phyloP scores from a whole-genome alignment of 192 early-diverging fungal species.

The Coemansia sp. region DNA sequence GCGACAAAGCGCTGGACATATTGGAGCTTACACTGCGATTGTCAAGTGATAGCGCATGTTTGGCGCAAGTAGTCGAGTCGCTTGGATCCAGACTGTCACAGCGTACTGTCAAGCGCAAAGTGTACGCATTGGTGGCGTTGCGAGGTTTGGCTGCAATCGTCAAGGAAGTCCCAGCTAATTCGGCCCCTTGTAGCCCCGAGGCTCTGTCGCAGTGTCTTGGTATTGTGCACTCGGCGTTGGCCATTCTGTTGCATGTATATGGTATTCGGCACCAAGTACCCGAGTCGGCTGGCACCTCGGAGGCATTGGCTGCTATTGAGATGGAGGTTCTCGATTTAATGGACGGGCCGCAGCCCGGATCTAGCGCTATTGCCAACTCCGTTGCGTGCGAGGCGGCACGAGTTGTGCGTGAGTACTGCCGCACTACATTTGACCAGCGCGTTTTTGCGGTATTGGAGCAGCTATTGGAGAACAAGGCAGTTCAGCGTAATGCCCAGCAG shows the following conservation, averaged over 20 bases:
- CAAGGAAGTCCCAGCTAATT: conserved; percentile 16
- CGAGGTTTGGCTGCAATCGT: conserved; percentile 32
- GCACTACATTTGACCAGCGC: conserved; percentile 4
- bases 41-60: neutral
- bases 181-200: neutral
- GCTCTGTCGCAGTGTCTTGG: neutral
- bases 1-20: conserved; percentile 48
- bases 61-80: neutral
- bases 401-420: conserved; percentile 37
- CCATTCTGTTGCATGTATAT: neutral
- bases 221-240: neutral
- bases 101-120: neutral
- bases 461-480: conserved; percentile 15
- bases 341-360: neutral
- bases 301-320: neutral
- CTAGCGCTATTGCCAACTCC: conserved; percentile 1
- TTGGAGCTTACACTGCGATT: conserved; percentile 23
- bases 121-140: conserved; percentile 16
- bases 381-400: conserved; percentile 35
- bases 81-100: neutral
- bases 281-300: neutral
- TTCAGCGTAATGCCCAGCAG: conserved; percentile 24
- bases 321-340: neutral
- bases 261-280: neutral
- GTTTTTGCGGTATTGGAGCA: conserved; percentile 8